Evolutionary conservation across 257 asterid genomes (phyloP).

Genomic region (Salvia splendens): DNA sequence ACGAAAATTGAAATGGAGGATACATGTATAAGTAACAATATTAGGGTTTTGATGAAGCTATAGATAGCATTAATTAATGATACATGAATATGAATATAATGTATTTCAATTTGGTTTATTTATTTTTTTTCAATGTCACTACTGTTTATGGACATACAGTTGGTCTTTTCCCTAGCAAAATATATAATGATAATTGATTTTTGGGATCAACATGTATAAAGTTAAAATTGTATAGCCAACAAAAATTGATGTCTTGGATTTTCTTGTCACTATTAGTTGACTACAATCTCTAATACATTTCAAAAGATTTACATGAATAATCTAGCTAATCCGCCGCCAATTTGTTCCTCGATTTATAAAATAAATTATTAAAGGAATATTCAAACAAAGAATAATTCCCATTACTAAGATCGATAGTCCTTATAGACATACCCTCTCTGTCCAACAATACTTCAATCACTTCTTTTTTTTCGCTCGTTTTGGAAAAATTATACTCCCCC

Average conservation of each 20-base stretch:
- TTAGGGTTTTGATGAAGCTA: no score
- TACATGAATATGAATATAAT: not conserved
- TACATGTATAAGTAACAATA: no score
- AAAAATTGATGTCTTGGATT: slow-evolving; percentile 24
- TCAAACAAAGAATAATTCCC: no score
- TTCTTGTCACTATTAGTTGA: slow-evolving; percentile 6
- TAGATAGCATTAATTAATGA: no score
- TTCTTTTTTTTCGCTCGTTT: no score
- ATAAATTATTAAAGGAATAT: no score
- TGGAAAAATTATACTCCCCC: no score
- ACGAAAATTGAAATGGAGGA: no score
- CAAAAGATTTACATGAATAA: not conserved
- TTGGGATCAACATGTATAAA: slow-evolving; percentile 27
- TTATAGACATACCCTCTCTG: no score
- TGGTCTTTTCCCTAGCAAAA: slow-evolving; percentile 22
- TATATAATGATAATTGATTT: not conserved
- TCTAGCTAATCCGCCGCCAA: not conserved
- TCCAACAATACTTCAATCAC: no score
- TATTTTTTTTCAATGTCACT: slow-evolving; percentile 20
- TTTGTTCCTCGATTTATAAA: not conserved
- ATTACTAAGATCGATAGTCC: no score
- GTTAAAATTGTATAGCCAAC: not conserved
- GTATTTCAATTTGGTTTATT: slow-evolving; percentile 1
- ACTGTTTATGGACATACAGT: slow-evolving; percentile 20
- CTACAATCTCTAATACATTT: not conserved